Conservation (phyloP, 1,139 yeast species). For the Yamadazyma friedrichii region DNA sequence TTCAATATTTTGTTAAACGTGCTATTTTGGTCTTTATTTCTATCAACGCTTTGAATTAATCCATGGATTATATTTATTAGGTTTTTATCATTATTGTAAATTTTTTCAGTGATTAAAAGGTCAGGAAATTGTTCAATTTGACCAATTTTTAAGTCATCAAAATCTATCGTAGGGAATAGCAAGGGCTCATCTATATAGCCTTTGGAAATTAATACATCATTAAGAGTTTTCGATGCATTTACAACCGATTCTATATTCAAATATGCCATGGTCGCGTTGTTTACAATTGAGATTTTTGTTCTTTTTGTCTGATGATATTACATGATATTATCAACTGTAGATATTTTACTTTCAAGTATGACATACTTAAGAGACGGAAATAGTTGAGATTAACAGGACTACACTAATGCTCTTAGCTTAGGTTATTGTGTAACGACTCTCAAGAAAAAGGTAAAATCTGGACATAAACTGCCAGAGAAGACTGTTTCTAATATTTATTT, state of each 20-base stretch:
- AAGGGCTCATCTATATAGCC: constrained; percentile 37
- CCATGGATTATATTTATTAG: constrained; percentile 43
- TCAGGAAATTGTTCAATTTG: constrained; percentile 18
- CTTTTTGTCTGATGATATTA: no score
- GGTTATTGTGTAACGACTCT: no score
- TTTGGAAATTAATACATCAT: constrained; percentile 35
- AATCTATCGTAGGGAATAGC: constrained; percentile 35
- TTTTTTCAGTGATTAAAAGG: constrained; percentile 25
- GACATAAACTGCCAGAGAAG: neutral
- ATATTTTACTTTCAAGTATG: no score
- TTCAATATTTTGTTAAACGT: constrained; percentile 29
- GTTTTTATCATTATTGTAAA: constrained; percentile 44
- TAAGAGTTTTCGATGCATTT: constrained; percentile 40
- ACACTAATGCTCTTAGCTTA: no score
- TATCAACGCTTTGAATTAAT: constrained; percentile 38
- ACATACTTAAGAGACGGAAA: no score
- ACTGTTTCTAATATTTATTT: constrained; percentile 1
- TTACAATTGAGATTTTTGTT: neutral
- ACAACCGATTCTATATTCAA: constrained; percentile 32
- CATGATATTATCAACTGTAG: no score
- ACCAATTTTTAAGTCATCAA: constrained; percentile 26
- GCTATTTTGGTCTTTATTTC: constrained; percentile 35
- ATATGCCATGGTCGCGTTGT: constrained; percentile 10
- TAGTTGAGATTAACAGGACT: no score
- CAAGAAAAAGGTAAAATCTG: no score